These are phyloP conservation scores for Leptomonas seymouri DNA, from an alignment of 208 protist species.

Conservation along the genomic window DNA sequence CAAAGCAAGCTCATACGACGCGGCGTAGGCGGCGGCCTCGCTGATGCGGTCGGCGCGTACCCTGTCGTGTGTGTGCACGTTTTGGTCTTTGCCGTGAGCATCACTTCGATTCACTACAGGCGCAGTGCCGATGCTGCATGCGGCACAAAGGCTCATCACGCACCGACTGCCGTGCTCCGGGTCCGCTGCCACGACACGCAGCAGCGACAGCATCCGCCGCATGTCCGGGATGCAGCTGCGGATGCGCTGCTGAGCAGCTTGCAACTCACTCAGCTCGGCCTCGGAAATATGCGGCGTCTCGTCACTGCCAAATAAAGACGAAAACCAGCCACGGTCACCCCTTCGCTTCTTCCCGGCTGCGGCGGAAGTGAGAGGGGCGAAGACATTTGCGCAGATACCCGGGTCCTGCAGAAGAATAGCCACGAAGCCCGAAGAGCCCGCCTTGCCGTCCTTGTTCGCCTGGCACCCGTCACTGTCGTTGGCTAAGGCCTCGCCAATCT, in stretches of 20 bases:
- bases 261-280: slow-evolving; percentile 30
- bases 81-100: not conserved
- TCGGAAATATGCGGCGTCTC: slow-evolving; percentile 29
- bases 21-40: slow-evolving; percentile 34
- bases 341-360: slow-evolving; percentile 10
- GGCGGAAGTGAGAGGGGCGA: slow-evolving; percentile 13
- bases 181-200: slow-evolving; percentile 24
- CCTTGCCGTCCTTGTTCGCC: not conserved
- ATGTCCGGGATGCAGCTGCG: slow-evolving; percentile 46
- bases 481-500: not conserved
- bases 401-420: slow-evolving; percentile 40
- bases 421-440: not conserved
- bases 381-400: slow-evolving; percentile 30
- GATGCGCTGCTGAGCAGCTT: slow-evolving; percentile 36
- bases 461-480: not conserved
- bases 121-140: slow-evolving; percentile 17
- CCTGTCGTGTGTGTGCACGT: not conserved
- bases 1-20: slow-evolving; percentile 28
- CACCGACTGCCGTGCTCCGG: slow-evolving; percentile 8
- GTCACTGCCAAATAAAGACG: slow-evolving; percentile 44
- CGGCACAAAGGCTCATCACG: slow-evolving; percentile 25
- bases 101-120: not conserved
- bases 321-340: slow-evolving; percentile 46
- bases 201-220: slow-evolving; percentile 41
- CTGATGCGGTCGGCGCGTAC: slow-evolving; percentile 6